These are phyloP conservation scores for Ehretia macrophylla DNA, from an alignment of 257 asterid species.

Conservation along the genomic window DNA sequence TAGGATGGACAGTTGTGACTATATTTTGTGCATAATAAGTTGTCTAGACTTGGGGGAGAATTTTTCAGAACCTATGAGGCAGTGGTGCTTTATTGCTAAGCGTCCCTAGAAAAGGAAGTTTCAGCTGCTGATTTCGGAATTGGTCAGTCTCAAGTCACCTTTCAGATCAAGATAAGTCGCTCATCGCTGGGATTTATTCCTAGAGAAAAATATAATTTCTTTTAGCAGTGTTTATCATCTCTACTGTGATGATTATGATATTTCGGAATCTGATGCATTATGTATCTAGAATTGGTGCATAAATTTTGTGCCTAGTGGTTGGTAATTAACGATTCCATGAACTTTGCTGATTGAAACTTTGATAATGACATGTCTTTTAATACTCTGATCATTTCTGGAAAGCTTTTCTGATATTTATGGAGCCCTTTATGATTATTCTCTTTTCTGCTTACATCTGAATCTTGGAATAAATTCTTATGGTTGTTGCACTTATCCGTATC, in stretches of 20 bases:
- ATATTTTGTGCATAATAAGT: neutral
- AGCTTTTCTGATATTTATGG: slow-evolving; percentile 35
- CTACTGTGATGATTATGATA: too few relatives aligned
- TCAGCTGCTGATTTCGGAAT: neutral
- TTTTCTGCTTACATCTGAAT: slow-evolving; percentile 37
- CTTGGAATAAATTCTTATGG: slow-evolving; percentile 65
- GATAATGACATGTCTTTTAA: slow-evolving; percentile 28
- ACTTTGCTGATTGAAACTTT: slow-evolving; percentile 24
- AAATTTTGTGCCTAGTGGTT: slow-evolving; percentile 14
- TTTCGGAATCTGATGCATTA: neutral
- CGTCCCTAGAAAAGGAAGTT: neutral
- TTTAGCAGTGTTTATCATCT: too few relatives aligned
- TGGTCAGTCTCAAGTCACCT: neutral
- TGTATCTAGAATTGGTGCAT: slow-evolving; percentile 1
- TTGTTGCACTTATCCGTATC: slow-evolving; percentile 52
- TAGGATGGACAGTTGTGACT: neutral
- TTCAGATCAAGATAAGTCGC: neutral
- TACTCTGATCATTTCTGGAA: slow-evolving; percentile 10
- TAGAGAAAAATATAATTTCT: too few relatives aligned
- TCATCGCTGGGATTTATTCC: neutral
- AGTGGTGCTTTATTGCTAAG: neutral
- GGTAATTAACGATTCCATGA: slow-evolving; percentile 27
- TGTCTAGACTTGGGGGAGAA: neutral
- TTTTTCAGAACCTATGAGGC: neutral
- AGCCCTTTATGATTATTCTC: slow-evolving; percentile 38